Conservation (phyloP, 805 yeast genomes). For the Diddensiella transvaalensis region DNA sequence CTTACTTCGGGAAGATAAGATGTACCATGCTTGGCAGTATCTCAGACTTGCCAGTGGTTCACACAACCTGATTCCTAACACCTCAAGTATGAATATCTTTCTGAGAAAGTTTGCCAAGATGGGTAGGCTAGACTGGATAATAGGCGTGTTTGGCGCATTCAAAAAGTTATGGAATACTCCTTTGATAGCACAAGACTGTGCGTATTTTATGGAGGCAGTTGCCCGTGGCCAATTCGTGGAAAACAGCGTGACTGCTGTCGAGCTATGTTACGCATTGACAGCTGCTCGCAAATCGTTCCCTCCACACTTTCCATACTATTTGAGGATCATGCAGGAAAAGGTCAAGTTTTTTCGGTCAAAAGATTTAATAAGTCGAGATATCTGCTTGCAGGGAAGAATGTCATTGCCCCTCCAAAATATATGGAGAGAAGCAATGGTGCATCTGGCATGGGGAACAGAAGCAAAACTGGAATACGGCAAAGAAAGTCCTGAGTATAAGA, state of each 20-base stretch:
- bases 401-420: not conserved
- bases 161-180: constrained; percentile 12
- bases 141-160: constrained; percentile 19
- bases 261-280: constrained; percentile 5
- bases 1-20: constrained; percentile 10
- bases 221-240: constrained; percentile 5
- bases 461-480: constrained; percentile 4
- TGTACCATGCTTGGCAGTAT: constrained; percentile 22
- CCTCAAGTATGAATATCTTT: constrained; percentile 19
- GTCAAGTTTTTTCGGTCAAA: not conserved
- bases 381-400: not conserved
- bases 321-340: not conserved
- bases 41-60: constrained; percentile 12
- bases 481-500: not conserved
- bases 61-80: constrained; percentile 10
- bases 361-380: not conserved
- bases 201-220: constrained; percentile 17
- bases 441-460: constrained; percentile 1
- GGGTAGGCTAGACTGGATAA: constrained; percentile 20
- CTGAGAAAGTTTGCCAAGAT: constrained; percentile 8
- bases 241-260: constrained; percentile 6
- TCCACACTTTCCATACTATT: not conserved
- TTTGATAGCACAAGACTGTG: constrained; percentile 12
- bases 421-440: constrained; percentile 2
- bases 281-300: not conserved